phyloP scores from a whole-genome alignment of 805 yeast species.

The Sugiyamaella smithiae region DNA sequence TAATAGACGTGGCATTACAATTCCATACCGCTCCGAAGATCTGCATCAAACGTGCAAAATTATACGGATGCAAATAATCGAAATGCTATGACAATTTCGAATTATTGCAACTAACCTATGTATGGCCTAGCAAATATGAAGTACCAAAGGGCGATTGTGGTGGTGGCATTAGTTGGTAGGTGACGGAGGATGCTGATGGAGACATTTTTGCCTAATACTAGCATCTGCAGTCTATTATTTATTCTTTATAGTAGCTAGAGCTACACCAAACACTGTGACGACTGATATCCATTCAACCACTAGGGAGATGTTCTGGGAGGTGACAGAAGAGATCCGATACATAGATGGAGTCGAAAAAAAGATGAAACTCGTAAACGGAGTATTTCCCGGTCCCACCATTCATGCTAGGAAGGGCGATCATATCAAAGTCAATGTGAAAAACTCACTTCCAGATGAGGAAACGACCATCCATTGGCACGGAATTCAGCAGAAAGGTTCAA shows the following conservation, averaged over 20 bases:
- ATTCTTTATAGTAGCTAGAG: background rate
- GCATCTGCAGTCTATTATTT: background rate
- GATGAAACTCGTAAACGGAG: constrained; percentile 40
- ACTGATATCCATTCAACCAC: background rate
- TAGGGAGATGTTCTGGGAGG: background rate
- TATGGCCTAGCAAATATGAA: no score
- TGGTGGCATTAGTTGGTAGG: no score
- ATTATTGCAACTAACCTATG: no score
- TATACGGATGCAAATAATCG: no score
- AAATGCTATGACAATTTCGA: no score
- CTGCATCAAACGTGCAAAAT: no score
- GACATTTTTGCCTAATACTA: background rate
- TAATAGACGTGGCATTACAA: no score
- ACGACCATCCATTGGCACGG: constrained; percentile 55
- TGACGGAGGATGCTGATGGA: no score
- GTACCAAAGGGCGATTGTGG: no score
- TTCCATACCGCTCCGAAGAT: no score
- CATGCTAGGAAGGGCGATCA: constrained; percentile 38
- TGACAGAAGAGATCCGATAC: constrained; percentile 2
- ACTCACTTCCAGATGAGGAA: constrained; percentile 39
- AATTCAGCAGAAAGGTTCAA: constrained; percentile 44
- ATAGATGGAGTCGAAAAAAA: constrained; percentile 28
- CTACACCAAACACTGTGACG: background rate
- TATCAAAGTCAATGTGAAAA: constrained; percentile 34
- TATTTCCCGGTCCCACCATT: constrained; percentile 49